Evolutionary conservation across 106 monocot species (phyloP), one percentile per base, ranked within the genome.

Genomic region (Dioscorea alata): DNA sequence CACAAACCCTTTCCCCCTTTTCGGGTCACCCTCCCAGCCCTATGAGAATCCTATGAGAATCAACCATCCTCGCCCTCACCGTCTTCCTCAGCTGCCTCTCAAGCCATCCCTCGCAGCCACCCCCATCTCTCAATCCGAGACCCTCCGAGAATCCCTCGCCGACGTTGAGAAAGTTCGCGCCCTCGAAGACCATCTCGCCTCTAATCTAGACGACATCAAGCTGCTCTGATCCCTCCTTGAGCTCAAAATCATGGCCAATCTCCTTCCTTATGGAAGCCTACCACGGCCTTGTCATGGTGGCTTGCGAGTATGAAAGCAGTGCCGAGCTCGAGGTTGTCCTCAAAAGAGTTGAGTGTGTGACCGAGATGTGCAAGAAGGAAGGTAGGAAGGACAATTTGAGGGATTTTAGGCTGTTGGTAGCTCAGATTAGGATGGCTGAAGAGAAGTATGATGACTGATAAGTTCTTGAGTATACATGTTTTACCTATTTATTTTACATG

Each of bases 231-330:
- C 80, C 13, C 74, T 82, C 3, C 81, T 87, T 68, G 87, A 87
- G 71, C 58, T 71, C 59, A 83, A 81, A 71, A 70, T 94, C 50
- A 82, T 76, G 72, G 16, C 69, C 22, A 64, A 73, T 7, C 78
- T 75, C 50, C 62, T 71, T 76, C 15, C 56, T 75, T 18, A 87
- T 87, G 6, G 94, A 94, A 63, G 94, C 94, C 12, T 94, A 90
- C 62, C 94, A 94, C 34, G 94, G 90, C 59, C 83, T 94, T 10
- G 74, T 94, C 13, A 72, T 87, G 84, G 77, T 75, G 19, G 75
- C 85, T 6, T 76, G 74, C 24, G 67, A 80, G 23, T 60, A 60
- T 1, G 62, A 23, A 9, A 49, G 24, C 15, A 2, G 8, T 0
- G 2, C 19, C 8, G 75, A 78, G 24, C 67, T 88, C 23, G 49